Base-by-base conservation (phyloP, 352 stramenopile species). In the Thraustochytrium sp. region DNA sequence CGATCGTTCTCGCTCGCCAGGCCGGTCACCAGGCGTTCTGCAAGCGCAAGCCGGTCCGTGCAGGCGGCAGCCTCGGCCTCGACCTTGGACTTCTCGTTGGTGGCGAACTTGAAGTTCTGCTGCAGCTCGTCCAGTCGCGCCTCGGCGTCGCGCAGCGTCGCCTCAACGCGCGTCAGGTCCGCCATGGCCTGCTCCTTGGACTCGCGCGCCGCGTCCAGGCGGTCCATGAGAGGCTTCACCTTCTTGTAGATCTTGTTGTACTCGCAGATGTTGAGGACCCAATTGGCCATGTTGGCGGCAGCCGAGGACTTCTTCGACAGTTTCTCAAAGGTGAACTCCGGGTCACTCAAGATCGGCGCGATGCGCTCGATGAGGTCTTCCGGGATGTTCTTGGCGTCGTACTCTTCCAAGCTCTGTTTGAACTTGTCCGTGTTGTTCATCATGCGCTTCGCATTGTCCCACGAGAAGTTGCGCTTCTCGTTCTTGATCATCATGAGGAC, bases 171-270 rank as follows among this genome's bases (percentile, higher is more conserved):
- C 23, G 90, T 92, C 5, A 98, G 89, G 75, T 94, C 94, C 51
- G 94, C 93, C 59, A 98, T 93, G 0, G 94, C 94, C 62, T 96
- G 92, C 64, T 94, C 91, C 86, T 94, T 95, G 82, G 54, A 23
- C 26, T 23, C 95, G 73, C 91, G 93, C 11, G 96, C 97, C 21
- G 89, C 92, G 82, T 98, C 94, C 2, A 98, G 90, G 38, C 92
- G 95, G 84, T 98, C 95, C 95, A 98, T 98, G 0, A 99, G 90
- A 53, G 96, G 96, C 86, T 98, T 98, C 3, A 99, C 96, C 84
- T 97, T 98, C 42, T 98, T 95, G 89, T 98, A 98, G 84, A 99
- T 98, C 37, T 96, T 90, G 88, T 99, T 98, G 88, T 97, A 99
- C 40, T 92, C 96, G 87, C 96, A 97, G 80, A 98, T 98, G 75